A percentile compares a stretch with the other conserved stretches of the same genome.
Conservation (phyloP, 306 rosid species). For the Prunus mongolica region DNA sequence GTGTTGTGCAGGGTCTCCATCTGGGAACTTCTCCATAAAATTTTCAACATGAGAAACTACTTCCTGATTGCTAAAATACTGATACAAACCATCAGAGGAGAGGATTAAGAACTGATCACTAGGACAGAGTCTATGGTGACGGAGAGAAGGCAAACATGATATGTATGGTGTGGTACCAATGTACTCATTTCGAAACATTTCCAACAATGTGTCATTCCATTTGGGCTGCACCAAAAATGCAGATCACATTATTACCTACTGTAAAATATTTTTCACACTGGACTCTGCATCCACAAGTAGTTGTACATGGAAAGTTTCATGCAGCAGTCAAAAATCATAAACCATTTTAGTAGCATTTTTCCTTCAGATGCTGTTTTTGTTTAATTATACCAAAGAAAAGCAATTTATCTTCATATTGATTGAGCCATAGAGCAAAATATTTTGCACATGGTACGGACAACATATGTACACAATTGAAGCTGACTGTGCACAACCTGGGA, state of each 20-base stretch:
- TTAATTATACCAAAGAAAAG: neutral
- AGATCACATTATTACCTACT: constrained; percentile 21
- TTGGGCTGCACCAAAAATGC: constrained; percentile 71
- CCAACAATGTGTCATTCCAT: constrained; percentile 80
- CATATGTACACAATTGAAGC: neutral
- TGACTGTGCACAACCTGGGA: neutral
- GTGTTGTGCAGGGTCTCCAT: constrained; percentile 99
- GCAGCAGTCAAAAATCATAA: constrained; percentile 1
- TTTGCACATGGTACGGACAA: neutral
- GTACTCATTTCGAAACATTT: constrained; percentile 93
- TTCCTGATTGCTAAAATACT: constrained; percentile 90
- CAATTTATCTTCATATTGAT: neutral
- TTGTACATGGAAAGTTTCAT: neutral
- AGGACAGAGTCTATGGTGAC: constrained; percentile 81
- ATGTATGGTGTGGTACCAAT: constrained; percentile 91
- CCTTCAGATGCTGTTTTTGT: neutral
- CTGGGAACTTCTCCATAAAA: constrained; percentile 97
- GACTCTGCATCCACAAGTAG: neutral
- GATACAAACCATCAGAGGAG: constrained; percentile 96
- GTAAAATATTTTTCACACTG: neutral
- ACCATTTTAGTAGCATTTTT: neutral
- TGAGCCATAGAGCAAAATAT: constrained; percentile 6
- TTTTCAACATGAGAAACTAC: constrained; percentile 90
- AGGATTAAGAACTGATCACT: constrained; percentile 91
- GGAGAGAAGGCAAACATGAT: constrained; percentile 89